Evolutionary conservation across 257 asterid genomes (phyloP).

Genomic region (Euphrasia confusa): DNA sequence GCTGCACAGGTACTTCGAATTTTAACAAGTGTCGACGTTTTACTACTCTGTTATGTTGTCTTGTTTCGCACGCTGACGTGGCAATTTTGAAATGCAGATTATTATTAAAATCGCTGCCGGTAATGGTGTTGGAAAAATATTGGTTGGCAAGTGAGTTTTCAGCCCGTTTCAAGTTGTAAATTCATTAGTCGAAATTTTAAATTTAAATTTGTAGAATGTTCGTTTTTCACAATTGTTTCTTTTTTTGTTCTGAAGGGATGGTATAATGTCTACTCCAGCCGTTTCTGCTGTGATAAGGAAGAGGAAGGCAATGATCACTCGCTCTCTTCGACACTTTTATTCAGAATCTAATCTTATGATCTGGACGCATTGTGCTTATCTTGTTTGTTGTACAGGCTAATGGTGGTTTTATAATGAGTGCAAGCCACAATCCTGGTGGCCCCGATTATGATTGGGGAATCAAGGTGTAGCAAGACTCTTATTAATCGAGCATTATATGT

Average conservation of each 20-base stretch:
- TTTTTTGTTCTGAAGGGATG: conserved; percentile 54
- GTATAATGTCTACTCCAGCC: conserved; percentile 89
- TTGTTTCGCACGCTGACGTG: conserved; percentile 26
- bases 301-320: conserved; percentile 52
- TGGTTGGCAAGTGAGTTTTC: conserved; percentile 82
- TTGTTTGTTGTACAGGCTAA: conserved; percentile 48
- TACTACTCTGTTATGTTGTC: not conserved
- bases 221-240: too few relatives aligned
- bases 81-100: conserved; percentile 47
- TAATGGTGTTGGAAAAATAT: conserved; percentile 78
- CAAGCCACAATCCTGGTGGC: conserved; percentile 99
- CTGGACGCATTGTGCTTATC: conserved; percentile 5
- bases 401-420: conserved; percentile 97
- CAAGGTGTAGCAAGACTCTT: conserved; percentile 48
- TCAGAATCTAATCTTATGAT: not conserved
- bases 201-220: too few relatives aligned
- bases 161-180: not conserved
- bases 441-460: conserved; percentile 99
- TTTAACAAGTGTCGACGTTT: not conserved
- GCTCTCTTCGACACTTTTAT: conserved; percentile 20
- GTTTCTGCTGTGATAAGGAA: conserved; percentile 95
- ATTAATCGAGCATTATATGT: not conserved
- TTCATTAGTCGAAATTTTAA: too few relatives aligned
- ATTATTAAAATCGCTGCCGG: conserved; percentile 90
- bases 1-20: conserved; percentile 74